Conservation (phyloP, 2,329 filamentous ascomycete species). For the Ciborinia camelliae region DNA sequence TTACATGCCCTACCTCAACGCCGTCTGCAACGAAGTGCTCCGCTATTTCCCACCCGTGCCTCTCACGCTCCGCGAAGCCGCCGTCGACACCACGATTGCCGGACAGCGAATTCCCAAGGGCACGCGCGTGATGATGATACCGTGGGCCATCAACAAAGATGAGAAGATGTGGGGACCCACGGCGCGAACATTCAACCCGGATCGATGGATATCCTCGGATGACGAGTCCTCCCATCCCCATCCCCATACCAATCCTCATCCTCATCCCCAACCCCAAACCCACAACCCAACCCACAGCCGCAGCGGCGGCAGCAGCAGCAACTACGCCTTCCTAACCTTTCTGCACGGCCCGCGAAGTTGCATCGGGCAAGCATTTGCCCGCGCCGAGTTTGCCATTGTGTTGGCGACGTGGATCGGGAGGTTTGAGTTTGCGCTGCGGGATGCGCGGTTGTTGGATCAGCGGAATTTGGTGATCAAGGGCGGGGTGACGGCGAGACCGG, state of each 20-base stretch:
- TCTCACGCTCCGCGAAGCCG: slow-evolving; percentile 64
- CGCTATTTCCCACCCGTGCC: slow-evolving; percentile 71
- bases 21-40: slow-evolving; percentile 73
- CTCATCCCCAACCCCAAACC: no score
- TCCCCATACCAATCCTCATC: no score
- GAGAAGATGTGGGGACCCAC: slow-evolving; percentile 71
- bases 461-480: slow-evolving; percentile 63
- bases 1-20: slow-evolving; percentile 73
- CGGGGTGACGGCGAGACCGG: slow-evolving; percentile 69
- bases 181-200: slow-evolving; percentile 72
- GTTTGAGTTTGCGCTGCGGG: slow-evolving; percentile 60
- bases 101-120: slow-evolving; percentile 65
- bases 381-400: slow-evolving; percentile 79
- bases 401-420: slow-evolving; percentile 72
- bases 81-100: slow-evolving; percentile 60
- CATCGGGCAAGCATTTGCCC: slow-evolving; percentile 78
- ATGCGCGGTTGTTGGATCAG: slow-evolving; percentile 63
- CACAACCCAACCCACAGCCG: no score
- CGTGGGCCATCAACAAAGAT: slow-evolving; percentile 67
- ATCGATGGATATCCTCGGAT: slow-evolving; percentile 62
- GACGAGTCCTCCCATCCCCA: no score
- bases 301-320: slow-evolving; percentile 68
- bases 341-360: slow-evolving; percentile 82
- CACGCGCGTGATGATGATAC: slow-evolving; percentile 63
- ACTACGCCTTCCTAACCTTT: slow-evolving; percentile 79